Conservation (phyloP, 2,329 filamentous ascomycete species). For the Stachybotrys chartarum region DNA sequence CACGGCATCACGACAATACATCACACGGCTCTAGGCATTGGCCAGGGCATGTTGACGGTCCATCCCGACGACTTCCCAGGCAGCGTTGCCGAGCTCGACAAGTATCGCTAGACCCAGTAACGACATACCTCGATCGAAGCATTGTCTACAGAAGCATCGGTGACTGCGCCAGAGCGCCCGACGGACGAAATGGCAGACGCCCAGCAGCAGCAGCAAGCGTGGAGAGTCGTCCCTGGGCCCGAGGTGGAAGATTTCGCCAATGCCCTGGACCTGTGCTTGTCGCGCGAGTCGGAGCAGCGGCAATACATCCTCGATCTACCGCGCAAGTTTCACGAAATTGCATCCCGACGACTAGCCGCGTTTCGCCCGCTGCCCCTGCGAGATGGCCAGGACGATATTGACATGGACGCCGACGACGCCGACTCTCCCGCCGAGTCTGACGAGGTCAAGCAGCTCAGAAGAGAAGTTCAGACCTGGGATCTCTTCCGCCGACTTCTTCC, state of each 20-base stretch:
- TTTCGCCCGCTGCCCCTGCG: slow-evolving; percentile 18
- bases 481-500: slow-evolving; percentile 69
- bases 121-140: not conserved
- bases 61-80: not conserved
- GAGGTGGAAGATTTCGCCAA: slow-evolving; percentile 86
- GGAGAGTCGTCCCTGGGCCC: slow-evolving; percentile 55
- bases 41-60: not conserved
- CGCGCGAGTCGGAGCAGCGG: slow-evolving; percentile 47
- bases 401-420: slow-evolving; percentile 50
- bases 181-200: not conserved
- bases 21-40: not conserved
- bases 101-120: not conserved
- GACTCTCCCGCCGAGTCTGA: slow-evolving; percentile 23
- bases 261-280: slow-evolving; percentile 67
- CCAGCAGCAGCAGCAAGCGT: not conserved
- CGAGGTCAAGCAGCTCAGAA: slow-evolving; percentile 52
- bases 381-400: slow-evolving; percentile 36
- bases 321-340: slow-evolving; percentile 50
- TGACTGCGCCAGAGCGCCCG: not conserved
- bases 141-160: not conserved
- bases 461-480: slow-evolving; percentile 88
- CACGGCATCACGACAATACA: not conserved
- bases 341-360: slow-evolving; percentile 26
- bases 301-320: slow-evolving; percentile 60
- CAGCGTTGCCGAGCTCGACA: not conserved